A percentile compares a stretch with the other conserved stretches of the same genome.
Evolutionary conservation across 306 rosid species (phyloP).

Genomic region (Glycine tomentella): DNA sequence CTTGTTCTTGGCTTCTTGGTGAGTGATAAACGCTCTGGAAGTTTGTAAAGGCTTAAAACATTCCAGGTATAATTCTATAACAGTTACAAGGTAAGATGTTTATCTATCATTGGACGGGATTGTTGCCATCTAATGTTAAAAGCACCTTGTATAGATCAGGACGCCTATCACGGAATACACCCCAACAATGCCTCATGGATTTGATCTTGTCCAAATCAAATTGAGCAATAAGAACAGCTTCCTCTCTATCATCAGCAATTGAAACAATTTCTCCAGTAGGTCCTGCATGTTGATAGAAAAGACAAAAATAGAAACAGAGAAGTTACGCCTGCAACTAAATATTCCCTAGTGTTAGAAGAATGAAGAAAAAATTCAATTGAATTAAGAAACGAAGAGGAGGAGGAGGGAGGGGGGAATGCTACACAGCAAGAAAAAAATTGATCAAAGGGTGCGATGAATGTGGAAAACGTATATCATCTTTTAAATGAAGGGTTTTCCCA

Average conservation of each 20-base stretch:
- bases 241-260: conserved; percentile 77
- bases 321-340: neutral
- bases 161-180: conserved; percentile 91
- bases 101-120: conserved; percentile 31
- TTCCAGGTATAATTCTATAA: conserved; percentile 41
- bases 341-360: neutral
- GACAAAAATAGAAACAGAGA: conserved; percentile 11
- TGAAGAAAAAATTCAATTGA: neutral
- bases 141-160: conserved; percentile 90
- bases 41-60: conserved; percentile 37
- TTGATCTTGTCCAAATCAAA: conserved; percentile 86
- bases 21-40: conserved; percentile 36
- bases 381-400: too few relatives aligned
- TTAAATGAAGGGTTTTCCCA: conserved; percentile 28
- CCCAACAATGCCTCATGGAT: conserved; percentile 84
- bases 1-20: conserved; percentile 35
- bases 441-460: neutral
- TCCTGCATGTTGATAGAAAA: conserved; percentile 58
- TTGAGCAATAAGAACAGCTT: conserved; percentile 75
- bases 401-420: neutral
- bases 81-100: conserved; percentile 21
- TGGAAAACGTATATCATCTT: conserved; percentile 11
- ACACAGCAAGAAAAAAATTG: conserved; percentile 1
- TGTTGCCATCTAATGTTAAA: conserved; percentile 64
- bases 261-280: conserved; percentile 92